Evolutionary conservation across 108 stramenopile genomes (phyloP).

Genomic region (Skeletonema menzelii): DNA sequence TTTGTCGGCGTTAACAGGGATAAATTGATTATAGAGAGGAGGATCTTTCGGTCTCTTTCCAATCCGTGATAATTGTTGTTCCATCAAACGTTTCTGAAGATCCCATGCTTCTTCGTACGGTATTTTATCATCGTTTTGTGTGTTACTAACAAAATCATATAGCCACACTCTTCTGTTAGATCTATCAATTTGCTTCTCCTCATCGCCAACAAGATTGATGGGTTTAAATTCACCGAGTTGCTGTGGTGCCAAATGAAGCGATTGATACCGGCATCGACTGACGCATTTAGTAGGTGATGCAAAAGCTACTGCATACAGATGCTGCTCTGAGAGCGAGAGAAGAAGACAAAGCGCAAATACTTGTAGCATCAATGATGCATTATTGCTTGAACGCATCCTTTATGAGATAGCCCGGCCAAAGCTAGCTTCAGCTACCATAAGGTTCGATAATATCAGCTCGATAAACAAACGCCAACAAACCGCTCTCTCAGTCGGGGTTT

Average conservation of each 20-base stretch:
- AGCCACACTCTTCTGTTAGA: slow-evolving; percentile 49
- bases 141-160: slow-evolving; percentile 45
- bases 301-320: background rate
- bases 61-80: slow-evolving; percentile 53
- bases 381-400: background rate
- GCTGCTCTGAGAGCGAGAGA: background rate
- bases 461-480: too few species aligned
- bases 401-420: too few species aligned
- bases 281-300: background rate
- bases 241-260: slow-evolving; percentile 44
- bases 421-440: too few species aligned
- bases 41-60: slow-evolving; percentile 46
- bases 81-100: slow-evolving; percentile 54
- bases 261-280: background rate
- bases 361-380: background rate
- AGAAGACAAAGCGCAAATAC: background rate
- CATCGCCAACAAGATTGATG: slow-evolving; percentile 13
- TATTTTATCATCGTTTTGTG: slow-evolving; percentile 10
- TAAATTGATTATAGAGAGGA: slow-evolving; percentile 45
- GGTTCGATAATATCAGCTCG: too few species aligned
- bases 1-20: slow-evolving; percentile 26
- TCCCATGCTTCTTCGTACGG: slow-evolving; percentile 60
- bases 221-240: slow-evolving; percentile 65
- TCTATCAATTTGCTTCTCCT: slow-evolving; percentile 8
- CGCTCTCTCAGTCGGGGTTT: too few species aligned